Percentiles rank a stretch among this genome's conserved stretches.
Conservation (phyloP, 2,329 filamentous ascomycete species). For the Conoideocrella luteorostrata region DNA sequence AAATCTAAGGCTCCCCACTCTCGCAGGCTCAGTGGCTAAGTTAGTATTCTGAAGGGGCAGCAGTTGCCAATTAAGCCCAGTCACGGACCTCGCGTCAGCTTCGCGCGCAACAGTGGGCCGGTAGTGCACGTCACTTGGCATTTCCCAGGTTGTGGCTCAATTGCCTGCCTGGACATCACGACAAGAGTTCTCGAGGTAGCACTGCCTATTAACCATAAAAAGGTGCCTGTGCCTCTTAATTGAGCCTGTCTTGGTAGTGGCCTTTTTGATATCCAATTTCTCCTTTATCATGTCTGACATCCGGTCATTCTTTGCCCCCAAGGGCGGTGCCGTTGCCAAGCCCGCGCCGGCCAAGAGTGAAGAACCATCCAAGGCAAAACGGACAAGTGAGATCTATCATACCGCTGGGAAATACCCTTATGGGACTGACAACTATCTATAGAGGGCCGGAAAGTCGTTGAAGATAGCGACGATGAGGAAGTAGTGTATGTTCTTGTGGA, state of each 20-base stretch:
- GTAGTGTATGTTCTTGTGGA: constrained; percentile 10
- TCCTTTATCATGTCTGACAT: constrained; percentile 72
- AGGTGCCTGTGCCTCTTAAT: constrained; percentile 9
- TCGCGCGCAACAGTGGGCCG: constrained; percentile 29
- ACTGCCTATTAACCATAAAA: constrained; percentile 16
- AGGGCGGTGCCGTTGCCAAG: constrained; percentile 51
- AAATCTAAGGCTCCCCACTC: constrained; percentile 16
- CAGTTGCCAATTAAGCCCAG: constrained; percentile 24
- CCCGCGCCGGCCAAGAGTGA: constrained; percentile 40
- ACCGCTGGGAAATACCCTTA: neutral
- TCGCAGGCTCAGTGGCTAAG: neutral
- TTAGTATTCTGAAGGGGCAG: too few relatives aligned
- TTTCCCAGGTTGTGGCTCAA: constrained; percentile 22
- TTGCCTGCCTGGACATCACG: constrained; percentile 5
- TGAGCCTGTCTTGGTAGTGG: constrained; percentile 5
- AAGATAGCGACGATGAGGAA: constrained; percentile 78
- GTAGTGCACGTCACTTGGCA: constrained; percentile 27
- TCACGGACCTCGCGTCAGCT: constrained; percentile 40
- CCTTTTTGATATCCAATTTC: constrained; percentile 2
- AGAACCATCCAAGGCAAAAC: constrained; percentile 36
- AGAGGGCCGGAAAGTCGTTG: constrained; percentile 63
- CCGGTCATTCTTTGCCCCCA: constrained; percentile 80
- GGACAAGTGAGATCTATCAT: constrained; percentile 33
- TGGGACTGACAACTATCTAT: constrained; percentile 14
- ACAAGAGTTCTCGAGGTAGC: constrained; percentile 14